Base-by-base conservation (phyloP, 2,329 filamentous ascomycete species). In the Alternaria ventricosa region DNA sequence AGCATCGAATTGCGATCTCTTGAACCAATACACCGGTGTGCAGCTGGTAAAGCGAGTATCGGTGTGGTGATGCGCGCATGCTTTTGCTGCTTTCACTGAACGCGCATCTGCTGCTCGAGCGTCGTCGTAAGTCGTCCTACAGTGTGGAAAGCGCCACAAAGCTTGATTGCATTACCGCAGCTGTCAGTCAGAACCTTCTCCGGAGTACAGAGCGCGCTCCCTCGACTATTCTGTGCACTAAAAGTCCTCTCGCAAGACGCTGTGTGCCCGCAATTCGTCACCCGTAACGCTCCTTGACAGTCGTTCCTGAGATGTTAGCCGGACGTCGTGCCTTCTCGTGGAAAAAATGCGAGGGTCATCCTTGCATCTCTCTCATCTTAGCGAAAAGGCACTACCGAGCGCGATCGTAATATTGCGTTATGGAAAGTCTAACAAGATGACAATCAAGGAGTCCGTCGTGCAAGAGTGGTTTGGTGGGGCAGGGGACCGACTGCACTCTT, bases 141-240 rank as follows among this genome's bases (percentile, higher is more conserved):
- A 15, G 20, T 45, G 44, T 56, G 49, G 64, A 74, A 68, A 71
- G 70, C 74, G 75, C 77, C 72, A 77, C 75, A 78, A 76, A 77
- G 75, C 75, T 78, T 77, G 68, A 73, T 57, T 54, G 55, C 55
- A 69, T 60, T 63, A 72, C 74, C 51, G 41, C 65, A 71, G 64
- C 59, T 71, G 64, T 71, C 70, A 71, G 57, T 71, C 41, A 71
- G 60, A 67, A 60, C 61, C 49, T 66, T 66, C 50, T 54, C 18
- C 23, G 55, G 41, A 22, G 25, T 25, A 54, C 55, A 28, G 13
- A 28, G 36, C 47, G 23, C 33, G 27, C 36, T 9, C 6, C 27
- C 23, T 57, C 41, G 23, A 62, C 11, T 30, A 15, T 20, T 51
- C n/a, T 36, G 36, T 60, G n/a, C 20, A 18, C 20, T 27, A n/a